Base-by-base conservation (phyloP, 129 eudicot species). In the Artemisia argyi region DNA sequence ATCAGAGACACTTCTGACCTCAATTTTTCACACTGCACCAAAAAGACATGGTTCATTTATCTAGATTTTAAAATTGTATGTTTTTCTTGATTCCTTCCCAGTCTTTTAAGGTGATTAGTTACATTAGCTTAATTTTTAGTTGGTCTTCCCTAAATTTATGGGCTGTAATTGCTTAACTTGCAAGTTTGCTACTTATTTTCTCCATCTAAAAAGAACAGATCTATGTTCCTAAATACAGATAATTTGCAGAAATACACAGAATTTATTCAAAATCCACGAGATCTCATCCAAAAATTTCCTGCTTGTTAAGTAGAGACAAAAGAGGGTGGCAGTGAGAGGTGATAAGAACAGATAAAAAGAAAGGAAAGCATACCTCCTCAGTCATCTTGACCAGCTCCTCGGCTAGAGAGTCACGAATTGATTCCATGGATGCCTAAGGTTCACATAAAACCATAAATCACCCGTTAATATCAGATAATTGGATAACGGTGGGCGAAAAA, bases 361-460 rank as follows among this genome's bases (percentile, higher is more conserved):
- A 39, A 15, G 65, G 55, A 66, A 20, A 66, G 17, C 1, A n/a
- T 66, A 89, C 98, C 88, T 89, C 86, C 64, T 82, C 98, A 11
- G 98, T 92, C 96, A 92, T 79, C 76, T 89, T 89, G 66, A 92
- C 98, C 81, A 92, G 74, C 85, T 92, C 98, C 85, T 92, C 98
- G 24, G 98, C 91, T 85, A 92, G 96, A 71, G 98, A 89, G 76
- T 92, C 96, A 49, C 98, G 89, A 54, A 92, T 92, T 30, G 98
- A 87, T 81, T 89, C 96, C 98, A 92, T 68, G 68, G 98, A 87
- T 49, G 91, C 96, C 98, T 92, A 78, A 48, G 73, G 73, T 68
- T 71, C 56, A 61, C 63, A 61, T 30, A 42, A 3, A 79, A 55
- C 49, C 59, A 70, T 65, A 54, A 67, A 16, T 22, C 35, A 46